phyloP scores from a whole-genome alignment of 495 filamentous ascomycete species.

The Thermothielavioides terrestris region DNA sequence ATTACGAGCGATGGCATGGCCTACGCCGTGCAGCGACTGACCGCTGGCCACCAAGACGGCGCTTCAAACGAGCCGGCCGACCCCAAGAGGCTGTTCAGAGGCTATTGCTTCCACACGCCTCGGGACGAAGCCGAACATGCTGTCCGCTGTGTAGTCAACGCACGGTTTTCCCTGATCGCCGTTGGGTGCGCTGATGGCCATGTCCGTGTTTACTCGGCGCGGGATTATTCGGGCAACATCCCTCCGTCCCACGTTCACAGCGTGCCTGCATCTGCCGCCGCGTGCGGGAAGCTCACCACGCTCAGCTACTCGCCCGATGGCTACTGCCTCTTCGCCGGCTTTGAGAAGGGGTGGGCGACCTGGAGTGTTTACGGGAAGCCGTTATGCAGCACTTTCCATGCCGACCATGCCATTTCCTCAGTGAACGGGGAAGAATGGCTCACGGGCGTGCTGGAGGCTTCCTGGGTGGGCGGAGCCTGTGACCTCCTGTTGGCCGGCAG shows the following conservation, averaged over 20 bases:
- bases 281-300: constrained; percentile 62
- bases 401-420: constrained; percentile 54
- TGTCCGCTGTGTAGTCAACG: constrained; percentile 74
- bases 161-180: constrained; percentile 85
- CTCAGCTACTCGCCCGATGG: constrained; percentile 91
- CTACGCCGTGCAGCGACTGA: constrained; percentile 76
- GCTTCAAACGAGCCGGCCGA: constrained; percentile 26
- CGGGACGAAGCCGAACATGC: constrained; percentile 51
- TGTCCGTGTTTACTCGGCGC: constrained; percentile 77
- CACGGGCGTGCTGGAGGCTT: constrained; percentile 59
- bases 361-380: constrained; percentile 97
- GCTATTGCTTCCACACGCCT: constrained; percentile 82
- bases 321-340: constrained; percentile 92
- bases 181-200: constrained; percentile 74
- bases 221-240: constrained; percentile 89
- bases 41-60: constrained; percentile 14
- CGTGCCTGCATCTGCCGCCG: constrained; percentile 51
- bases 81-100: constrained; percentile 67
- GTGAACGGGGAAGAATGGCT: constrained; percentile 72
- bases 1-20: constrained; percentile 82
- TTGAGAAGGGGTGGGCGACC: constrained; percentile 84
- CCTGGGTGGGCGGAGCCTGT: constrained; percentile 81
- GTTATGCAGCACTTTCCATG: constrained; percentile 68
- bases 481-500: constrained; percentile 67
- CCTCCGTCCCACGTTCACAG: constrained; percentile 75